Evolutionary conservation across 2,329 filamentous ascomycete species (phyloP), one percentile per base, ranked within the genome.

Genomic region (Fusarium tuaranense): DNA sequence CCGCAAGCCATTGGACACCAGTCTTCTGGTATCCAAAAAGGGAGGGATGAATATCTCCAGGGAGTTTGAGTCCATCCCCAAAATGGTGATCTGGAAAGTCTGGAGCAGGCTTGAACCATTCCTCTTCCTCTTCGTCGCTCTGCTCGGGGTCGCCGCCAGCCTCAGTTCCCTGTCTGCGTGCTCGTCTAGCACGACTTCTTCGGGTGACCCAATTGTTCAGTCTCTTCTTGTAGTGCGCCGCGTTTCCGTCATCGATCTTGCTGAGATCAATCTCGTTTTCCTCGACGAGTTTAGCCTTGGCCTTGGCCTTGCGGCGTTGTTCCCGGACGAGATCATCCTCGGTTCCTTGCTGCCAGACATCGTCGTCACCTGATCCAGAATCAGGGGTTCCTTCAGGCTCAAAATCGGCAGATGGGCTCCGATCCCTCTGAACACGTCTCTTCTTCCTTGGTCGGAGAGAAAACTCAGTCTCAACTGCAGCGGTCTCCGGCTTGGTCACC

Each of bases 11-110:
- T 80, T 98, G 94, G 5, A 99, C 95, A 5, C 96, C 95, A 0
- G 95, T 98, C 82, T 98, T 98, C 79, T 99, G 97, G 76, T 99
- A 99, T 73, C 97, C 95, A 78, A 98, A 99, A 0, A 99, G 86
- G 3, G 95, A 95, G 0, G 95, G 95, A 75, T 94, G 95, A 9
- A 99, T 96, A 78, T 99, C 97, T 2, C 97, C 97, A 1, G 97
- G 97, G 6, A 99, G 87, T 62, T 90, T 93, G 67, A 97, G 90
- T 4, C 90, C 93, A 44, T 94, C 92, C 63, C 93, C 92, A 60
- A 98, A 91, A 7, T 88, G 84, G 59, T 94, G 89, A 81, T 98
- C 95, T 0, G 93, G 87, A 41, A 93, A 90, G 41, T 93, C 94
- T 0, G 97, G 97, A 75, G 97, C 95, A 6, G 95, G 94, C 78